phyloP scores from a whole-genome alignment of 202 grass and related monocot genomes.

The Setaria viridis region DNA sequence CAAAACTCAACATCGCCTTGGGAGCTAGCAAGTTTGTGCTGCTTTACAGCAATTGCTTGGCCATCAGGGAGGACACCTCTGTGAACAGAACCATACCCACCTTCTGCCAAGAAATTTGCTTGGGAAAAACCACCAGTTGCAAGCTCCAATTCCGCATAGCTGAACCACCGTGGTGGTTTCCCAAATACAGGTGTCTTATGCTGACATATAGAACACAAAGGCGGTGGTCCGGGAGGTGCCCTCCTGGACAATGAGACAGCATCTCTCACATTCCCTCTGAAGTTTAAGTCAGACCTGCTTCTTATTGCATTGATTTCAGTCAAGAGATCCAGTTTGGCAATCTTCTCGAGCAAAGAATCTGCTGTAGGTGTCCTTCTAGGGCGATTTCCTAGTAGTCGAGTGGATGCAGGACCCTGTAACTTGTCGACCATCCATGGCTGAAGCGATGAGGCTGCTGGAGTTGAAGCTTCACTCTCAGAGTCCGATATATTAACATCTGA shows the following conservation, averaged over 20 bases:
- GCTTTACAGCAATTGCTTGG: slow-evolving; percentile 91
- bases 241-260: slow-evolving; percentile 66
- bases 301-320: slow-evolving; percentile 66
- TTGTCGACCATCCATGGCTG: slow-evolving; percentile 85
- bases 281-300: slow-evolving; percentile 79
- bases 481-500: slow-evolving; percentile 54
- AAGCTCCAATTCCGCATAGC: slow-evolving; percentile 76
- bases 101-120: slow-evolving; percentile 93
- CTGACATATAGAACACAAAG: slow-evolving; percentile 92
- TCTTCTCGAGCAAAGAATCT: slow-evolving; percentile 74
- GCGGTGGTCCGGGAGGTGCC: slow-evolving; percentile 83
- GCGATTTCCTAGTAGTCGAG: slow-evolving; percentile 30
- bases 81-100: slow-evolving; percentile 93
- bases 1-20: slow-evolving; percentile 94
- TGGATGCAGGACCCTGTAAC: slow-evolving; percentile 37
- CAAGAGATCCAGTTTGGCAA: slow-evolving; percentile 67
- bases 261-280: slow-evolving; percentile 83
- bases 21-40: slow-evolving; percentile 88
- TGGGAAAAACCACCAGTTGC: slow-evolving; percentile 85
- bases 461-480: slow-evolving; percentile 60
- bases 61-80: slow-evolving; percentile 85
- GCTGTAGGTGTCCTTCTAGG: slow-evolving; percentile 59
- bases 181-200: slow-evolving; percentile 91
- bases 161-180: slow-evolving; percentile 94
- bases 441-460: slow-evolving; percentile 51